Base-by-base conservation (phyloP, 805 yeast species). In the Saccharomyces jurei region DNA sequence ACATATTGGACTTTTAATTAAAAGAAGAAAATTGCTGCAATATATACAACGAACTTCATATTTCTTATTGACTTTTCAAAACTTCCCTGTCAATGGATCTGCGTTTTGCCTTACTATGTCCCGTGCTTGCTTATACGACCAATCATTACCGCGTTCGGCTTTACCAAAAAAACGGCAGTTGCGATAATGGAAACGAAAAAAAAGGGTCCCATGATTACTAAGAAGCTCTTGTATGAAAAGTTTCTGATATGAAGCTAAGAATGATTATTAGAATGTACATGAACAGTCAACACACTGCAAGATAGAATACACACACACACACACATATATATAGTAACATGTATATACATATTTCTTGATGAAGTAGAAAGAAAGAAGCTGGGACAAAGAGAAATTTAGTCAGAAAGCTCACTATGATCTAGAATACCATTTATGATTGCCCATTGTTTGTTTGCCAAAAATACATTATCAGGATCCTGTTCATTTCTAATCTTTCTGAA, bases 381-480 rank as follows among this genome's bases (percentile, higher is more conserved):
- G 26, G 3, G 25, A 30, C 2, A 29, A 22, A 25, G 25, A 49
- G 30, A 6, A 22, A 3, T 5, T 17, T 36, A 36, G 25, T 36
- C 22, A 22, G 44, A 36, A 17, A 46, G 11, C 36, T 51, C 50
- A 4, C 46, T 30, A n/a, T 36, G 11, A 31, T 73, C 74, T 48
- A 82, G 71, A 53, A 86, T 76, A 44, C 96, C 96, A 68, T 91
- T 91, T 70, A 90, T 80, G 22, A 78, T 65, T 11, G 89, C 82
- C 99, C 99, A 92, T 29, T 79, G 81, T 61, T 77, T 78, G 29
- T 89, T 88, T 59, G 89, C 82, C 54, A 89, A 69, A 66, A 92
- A 91, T 2, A 91, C 83, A 11, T 89, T 89, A 3, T 82, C 73
- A 1, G 97, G 97, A 72, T 92, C 97, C 64, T 79, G 79, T 57